These are phyloP conservation scores for Silene coronaria DNA, from an alignment of 179 eudicot species.

Conservation along the genomic window DNA sequence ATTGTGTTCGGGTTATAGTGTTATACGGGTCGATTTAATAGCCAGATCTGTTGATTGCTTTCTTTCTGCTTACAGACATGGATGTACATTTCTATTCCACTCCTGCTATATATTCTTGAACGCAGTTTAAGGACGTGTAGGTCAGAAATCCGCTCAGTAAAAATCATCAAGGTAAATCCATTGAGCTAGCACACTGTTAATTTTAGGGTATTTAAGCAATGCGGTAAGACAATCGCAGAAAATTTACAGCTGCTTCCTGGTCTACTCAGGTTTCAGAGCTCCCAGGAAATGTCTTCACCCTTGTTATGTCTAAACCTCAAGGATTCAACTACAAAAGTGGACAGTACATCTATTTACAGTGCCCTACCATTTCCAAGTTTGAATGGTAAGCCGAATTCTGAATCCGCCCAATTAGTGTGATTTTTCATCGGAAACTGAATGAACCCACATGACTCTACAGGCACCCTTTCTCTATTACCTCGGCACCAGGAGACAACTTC, in stretches of 20 bases:
- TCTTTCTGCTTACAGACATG: slow-evolving; percentile 53
- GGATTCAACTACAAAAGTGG: slow-evolving; percentile 87
- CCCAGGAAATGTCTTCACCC: slow-evolving; percentile 73
- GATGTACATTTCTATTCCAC: slow-evolving; percentile 67
- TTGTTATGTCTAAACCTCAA: slow-evolving; percentile 66
- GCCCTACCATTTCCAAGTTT: slow-evolving; percentile 72
- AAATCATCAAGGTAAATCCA: slow-evolving; percentile 53
- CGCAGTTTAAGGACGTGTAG: slow-evolving; percentile 61
- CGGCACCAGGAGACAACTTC: slow-evolving; percentile 82
- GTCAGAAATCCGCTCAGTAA: slow-evolving; percentile 60
- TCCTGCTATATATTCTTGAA: slow-evolving; percentile 58
- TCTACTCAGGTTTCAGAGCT: slow-evolving; percentile 58
- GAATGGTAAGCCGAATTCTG: slow-evolving; percentile 53
- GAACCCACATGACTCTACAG: slow-evolving; percentile 32
- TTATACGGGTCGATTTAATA: too few species aligned
- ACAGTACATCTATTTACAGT: slow-evolving; percentile 72
- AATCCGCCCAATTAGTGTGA: not conserved
- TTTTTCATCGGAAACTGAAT: slow-evolving; percentile 17
- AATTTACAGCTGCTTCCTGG: slow-evolving; percentile 4
- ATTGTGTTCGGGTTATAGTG: too few species aligned
- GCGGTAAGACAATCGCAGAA: not conserved
- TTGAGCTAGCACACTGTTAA: not conserved
- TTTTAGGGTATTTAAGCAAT: not conserved
- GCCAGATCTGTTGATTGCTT: not conserved
- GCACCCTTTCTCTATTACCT: slow-evolving; percentile 93